phyloP scores from a whole-genome alignment of 495 filamentous ascomycete species.

The Bacidia gigantensis region DNA sequence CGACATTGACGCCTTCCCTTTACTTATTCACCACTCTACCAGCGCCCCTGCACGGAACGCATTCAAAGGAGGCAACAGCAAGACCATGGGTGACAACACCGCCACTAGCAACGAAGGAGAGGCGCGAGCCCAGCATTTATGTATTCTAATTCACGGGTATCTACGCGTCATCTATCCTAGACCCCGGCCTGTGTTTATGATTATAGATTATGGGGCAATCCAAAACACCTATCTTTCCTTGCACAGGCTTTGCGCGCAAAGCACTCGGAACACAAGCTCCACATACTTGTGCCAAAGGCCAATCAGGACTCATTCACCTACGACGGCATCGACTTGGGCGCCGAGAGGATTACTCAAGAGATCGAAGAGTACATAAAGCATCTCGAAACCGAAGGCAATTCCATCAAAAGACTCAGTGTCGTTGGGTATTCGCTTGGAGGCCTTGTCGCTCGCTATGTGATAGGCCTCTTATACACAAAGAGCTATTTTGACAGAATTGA shows the following conservation, averaged over 20 bases:
- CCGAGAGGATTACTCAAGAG: constrained; percentile 76
- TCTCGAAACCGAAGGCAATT: constrained; percentile 48
- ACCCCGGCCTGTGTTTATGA: neutral
- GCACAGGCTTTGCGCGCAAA: constrained; percentile 51
- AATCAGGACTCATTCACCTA: constrained; percentile 82
- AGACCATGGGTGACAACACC: no score
- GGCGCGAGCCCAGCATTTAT: constrained; percentile 53
- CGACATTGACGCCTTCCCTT: no score
- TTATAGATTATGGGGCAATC: constrained; percentile 79
- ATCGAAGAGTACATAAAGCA: constrained; percentile 67
- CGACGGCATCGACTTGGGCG: constrained; percentile 84
- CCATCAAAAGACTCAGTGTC: constrained; percentile 69
- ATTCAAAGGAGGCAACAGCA: no score
- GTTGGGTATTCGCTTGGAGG: constrained; percentile 82
- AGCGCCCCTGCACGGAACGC: no score
- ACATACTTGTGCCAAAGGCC: constrained; percentile 62
- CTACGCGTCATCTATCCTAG: constrained; percentile 9
- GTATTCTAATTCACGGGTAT: constrained; percentile 93
- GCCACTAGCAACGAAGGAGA: neutral
- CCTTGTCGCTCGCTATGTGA: constrained; percentile 72
- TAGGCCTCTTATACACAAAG: constrained; percentile 69
- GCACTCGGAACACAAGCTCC: constrained; percentile 47
- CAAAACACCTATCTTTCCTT: constrained; percentile 62
- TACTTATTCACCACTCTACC: no score
- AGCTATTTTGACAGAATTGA: constrained; percentile 65